Evolutionary conservation across 139 green algal species (phyloP).

Genomic region (Picochlorum sp.): DNA sequence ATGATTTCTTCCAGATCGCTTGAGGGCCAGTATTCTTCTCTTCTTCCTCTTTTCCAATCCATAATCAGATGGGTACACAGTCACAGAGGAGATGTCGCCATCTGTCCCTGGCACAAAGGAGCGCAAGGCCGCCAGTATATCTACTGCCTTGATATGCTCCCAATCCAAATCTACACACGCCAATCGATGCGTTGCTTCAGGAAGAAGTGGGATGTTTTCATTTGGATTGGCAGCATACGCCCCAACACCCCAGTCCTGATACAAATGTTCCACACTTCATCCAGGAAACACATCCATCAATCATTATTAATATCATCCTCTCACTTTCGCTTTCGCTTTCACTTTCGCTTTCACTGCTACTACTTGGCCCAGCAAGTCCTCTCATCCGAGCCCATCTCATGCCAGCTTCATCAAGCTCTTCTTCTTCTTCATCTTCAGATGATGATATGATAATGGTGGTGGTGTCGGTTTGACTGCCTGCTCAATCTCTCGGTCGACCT

Average conservation of each 20-base stretch:
- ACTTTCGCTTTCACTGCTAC: slow-evolving; percentile 23
- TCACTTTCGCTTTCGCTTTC: slow-evolving; percentile 11
- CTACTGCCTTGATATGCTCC: slow-evolving; percentile 65
- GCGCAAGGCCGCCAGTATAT: slow-evolving; percentile 71
- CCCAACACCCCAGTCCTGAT: slow-evolving; percentile 60
- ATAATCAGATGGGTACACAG: slow-evolving; percentile 90
- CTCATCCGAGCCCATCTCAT: slow-evolving; percentile 51
- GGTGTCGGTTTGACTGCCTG: neutral
- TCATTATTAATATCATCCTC: slow-evolving; percentile 26
- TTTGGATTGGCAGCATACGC: slow-evolving; percentile 60
- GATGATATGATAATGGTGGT: neutral
- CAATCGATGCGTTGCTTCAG: slow-evolving; percentile 41
- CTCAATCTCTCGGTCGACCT: slow-evolving; percentile 6
- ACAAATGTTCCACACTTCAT: slow-evolving; percentile 14
- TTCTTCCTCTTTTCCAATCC: slow-evolving; percentile 76
- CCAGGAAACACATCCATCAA: slow-evolving; percentile 13
- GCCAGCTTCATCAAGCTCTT: slow-evolving; percentile 10
- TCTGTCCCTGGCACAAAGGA: slow-evolving; percentile 59
- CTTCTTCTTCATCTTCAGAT: slow-evolving; percentile 12
- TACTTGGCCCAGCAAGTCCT: slow-evolving; percentile 22
- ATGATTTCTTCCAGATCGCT: slow-evolving; percentile 29
- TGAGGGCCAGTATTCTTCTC: slow-evolving; percentile 67
- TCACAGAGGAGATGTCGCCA: slow-evolving; percentile 47
- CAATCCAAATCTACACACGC: slow-evolving; percentile 90
- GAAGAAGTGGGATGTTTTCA: slow-evolving; percentile 38